Evolutionary conservation across 306 rosid genomes (phyloP).

Genomic region (Cercis canadensis): DNA sequence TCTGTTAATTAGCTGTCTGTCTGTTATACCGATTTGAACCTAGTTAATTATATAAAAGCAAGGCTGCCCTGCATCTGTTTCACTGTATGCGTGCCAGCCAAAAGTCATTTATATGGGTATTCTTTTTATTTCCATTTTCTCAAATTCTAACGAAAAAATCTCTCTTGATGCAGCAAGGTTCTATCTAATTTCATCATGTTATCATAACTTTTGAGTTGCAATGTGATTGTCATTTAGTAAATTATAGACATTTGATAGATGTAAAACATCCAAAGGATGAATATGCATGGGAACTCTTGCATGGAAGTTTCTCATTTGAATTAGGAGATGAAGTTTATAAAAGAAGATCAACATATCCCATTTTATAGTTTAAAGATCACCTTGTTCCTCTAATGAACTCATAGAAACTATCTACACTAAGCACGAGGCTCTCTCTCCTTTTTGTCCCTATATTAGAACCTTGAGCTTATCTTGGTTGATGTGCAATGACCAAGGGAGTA

Average conservation of each 20-base stretch:
- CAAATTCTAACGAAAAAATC: constrained; percentile 18
- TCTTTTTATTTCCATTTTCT: neutral
- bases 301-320: neutral
- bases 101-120: neutral
- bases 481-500: constrained; percentile 40
- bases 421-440: neutral
- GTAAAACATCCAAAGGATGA: neutral
- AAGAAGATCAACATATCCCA: too few relatives aligned
- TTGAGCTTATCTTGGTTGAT: constrained; percentile 39
- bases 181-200: neutral
- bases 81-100: neutral
- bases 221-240: constrained; percentile 1
- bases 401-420: neutral
- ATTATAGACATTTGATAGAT: neutral
- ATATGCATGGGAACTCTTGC: neutral
- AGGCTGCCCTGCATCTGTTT: too few relatives aligned
- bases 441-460: neutral
- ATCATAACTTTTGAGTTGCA: neutral
- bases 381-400: neutral
- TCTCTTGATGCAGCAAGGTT: constrained; percentile 34
- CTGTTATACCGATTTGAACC: too few relatives aligned
- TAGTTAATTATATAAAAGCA: too few relatives aligned
- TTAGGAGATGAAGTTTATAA: neutral
- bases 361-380: neutral
- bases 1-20: too few relatives aligned